phyloP scores from a whole-genome alignment of 2,329 filamentous ascomycete species.

The Lecanicillium sp. region DNA sequence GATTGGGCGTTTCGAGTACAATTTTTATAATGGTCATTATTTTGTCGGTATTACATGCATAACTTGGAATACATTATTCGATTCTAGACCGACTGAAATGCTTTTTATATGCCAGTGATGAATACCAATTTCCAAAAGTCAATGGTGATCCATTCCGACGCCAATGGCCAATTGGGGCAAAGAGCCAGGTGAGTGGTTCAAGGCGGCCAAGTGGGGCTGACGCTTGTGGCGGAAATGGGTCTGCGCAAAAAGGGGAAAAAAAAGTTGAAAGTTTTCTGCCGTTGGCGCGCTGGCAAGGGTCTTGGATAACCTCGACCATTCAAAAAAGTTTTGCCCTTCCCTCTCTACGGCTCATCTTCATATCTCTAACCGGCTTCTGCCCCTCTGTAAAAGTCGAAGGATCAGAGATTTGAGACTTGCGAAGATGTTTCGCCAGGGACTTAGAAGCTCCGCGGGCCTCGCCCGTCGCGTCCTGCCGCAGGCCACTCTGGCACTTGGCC shows the following conservation, averaged over 20 bases:
- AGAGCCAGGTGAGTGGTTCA: neutral
- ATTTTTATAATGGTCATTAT: neutral
- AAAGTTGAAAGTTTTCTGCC: slow-evolving; percentile 10
- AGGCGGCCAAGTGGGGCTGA: too few species aligned
- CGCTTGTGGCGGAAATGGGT: neutral
- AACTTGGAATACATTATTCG: neutral
- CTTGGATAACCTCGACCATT: too few species aligned
- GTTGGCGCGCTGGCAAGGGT: neutral
- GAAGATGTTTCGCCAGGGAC: slow-evolving; percentile 22
- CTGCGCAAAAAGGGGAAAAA: slow-evolving; percentile 11
- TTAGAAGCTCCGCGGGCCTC: slow-evolving; percentile 34
- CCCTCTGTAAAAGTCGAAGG: neutral
- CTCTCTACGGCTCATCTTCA: neutral
- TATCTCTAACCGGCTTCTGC: neutral
- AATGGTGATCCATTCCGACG: too few species aligned
- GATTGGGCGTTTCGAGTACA: slow-evolving; percentile 7
- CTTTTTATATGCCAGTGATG: neutral
- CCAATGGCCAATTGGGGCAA: neutral
- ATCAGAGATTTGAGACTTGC: neutral
- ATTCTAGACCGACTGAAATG: neutral
- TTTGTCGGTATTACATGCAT: neutral
- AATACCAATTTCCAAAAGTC: too few species aligned
- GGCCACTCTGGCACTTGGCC: slow-evolving; percentile 25
- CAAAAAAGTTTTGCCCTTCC: too few species aligned
- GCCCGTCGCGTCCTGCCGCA: slow-evolving; percentile 26